Evolutionary conservation across 2,329 filamentous ascomycete species (phyloP), one percentile per base, ranked within the genome.

Genomic region (Diaporthe longicolla): DNA sequence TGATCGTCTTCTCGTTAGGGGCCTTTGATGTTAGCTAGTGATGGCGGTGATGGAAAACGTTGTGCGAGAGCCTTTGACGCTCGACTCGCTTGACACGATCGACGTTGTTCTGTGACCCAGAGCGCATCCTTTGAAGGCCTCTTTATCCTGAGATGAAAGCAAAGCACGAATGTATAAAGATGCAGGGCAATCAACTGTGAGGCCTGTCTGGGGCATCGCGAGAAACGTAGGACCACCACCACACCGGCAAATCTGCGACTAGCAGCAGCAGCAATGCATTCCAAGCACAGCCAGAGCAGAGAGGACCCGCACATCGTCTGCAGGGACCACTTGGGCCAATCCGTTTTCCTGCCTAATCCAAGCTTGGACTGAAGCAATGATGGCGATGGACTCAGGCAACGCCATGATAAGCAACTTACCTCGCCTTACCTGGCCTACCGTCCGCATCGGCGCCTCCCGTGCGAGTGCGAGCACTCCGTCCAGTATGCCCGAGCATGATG

Each of bases 221-320:
- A 85, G 84, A 76, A 85, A 85, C 76, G 83, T 84, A 76, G 73
- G 76, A 77, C 37, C 75, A 75, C n/a, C 73, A 80, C 26, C 77
- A 77, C 66, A 76, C 75, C 10, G 59, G 66, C 71, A 73, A 35
- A 57, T 54, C 32, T 50, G 50, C 71, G 37, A 50, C 24, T 66
- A 73, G 66, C 73, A 71, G 50, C 4, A 26, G 59, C 26, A 24
- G n/a, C 54, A 37, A 71, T 19, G 72, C 58, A 55, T 63, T 55
- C 40, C n/a, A 66, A 68, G 52, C 43, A 65, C 48, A 26, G 50
- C 68, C 69, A 66, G 26, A 24, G 26, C 43, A 68, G 52, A 26
- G 21, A 21, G n/a, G 58, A 59, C 26, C 65, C 59, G 65, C 71
- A 73, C 63, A 70, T 52, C 65, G 71, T 29, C 57, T 70, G 58